Evolutionary conservation across 495 filamentous ascomycete species (phyloP).

Genomic region (Hyphodiscus hymeniophilus): DNA sequence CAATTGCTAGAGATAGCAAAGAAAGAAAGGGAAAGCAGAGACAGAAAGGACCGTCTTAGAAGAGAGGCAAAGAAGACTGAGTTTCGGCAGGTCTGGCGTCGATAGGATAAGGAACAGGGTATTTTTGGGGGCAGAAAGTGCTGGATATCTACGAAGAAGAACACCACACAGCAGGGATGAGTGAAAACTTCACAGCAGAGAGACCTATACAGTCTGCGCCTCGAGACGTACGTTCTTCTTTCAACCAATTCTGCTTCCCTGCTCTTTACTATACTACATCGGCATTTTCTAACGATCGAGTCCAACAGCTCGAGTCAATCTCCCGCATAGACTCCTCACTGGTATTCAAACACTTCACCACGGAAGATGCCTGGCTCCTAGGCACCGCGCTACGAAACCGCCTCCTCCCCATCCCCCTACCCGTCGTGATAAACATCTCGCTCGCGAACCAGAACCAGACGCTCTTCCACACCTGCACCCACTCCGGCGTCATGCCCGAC

Average conservation of each 20-base stretch:
- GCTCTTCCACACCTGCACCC: conserved; percentile 45
- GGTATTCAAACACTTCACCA: conserved; percentile 54
- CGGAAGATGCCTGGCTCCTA: conserved; percentile 56
- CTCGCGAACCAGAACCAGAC: conserved; percentile 47
- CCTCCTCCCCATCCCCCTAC: conserved; percentile 45
- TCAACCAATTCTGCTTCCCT: not conserved
- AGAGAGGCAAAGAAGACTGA: not conserved
- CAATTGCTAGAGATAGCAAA: not conserved
- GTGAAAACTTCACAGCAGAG: not conserved
- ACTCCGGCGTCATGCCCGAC: conserved; percentile 48
- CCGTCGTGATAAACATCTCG: conserved; percentile 59
- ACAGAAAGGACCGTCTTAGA: not conserved
- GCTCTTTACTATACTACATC: not conserved
- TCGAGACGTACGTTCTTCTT: conserved; percentile 16
- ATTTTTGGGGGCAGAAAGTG: too few relatives aligned
- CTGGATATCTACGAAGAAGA: too few relatives aligned
- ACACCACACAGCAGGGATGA: too few relatives aligned
- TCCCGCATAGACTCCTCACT: conserved; percentile 43
- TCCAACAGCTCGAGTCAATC: conserved; percentile 37
- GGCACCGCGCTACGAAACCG: conserved; percentile 54
- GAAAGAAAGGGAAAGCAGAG: not conserved
- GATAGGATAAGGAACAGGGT: too few relatives aligned
- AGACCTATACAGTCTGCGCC: conserved; percentile 24
- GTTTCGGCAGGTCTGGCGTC: too few relatives aligned
- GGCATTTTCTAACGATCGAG: not conserved